These are phyloP conservation scores for Colletotrichum acutatum DNA, from an alignment of 2,329 filamentous ascomycete genomes.

Conservation along the genomic window DNA sequence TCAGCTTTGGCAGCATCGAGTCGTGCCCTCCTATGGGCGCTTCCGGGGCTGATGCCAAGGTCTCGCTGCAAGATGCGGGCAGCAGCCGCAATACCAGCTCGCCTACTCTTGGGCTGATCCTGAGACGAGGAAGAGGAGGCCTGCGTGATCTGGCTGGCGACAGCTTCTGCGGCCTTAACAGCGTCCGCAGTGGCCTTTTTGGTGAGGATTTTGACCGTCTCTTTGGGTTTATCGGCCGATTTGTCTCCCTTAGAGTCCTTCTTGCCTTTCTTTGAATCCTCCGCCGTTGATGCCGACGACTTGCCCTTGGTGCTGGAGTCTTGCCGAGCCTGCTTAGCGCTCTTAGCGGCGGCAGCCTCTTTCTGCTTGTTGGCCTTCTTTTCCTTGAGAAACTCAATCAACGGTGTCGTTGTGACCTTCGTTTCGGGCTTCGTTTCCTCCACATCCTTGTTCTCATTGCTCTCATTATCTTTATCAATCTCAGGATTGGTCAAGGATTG, in stretches of 20 bases:
- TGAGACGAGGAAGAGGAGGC: slow-evolving; percentile 42
- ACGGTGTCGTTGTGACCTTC: slow-evolving; percentile 83
- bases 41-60: slow-evolving; percentile 71
- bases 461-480: slow-evolving; percentile 59
- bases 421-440: slow-evolving; percentile 62
- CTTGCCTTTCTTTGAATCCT: slow-evolving; percentile 67
- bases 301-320: slow-evolving; percentile 65
- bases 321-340: slow-evolving; percentile 65
- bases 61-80: slow-evolving; percentile 75
- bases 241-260: slow-evolving; percentile 67
- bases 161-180: slow-evolving; percentile 57
- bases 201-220: slow-evolving; percentile 72
- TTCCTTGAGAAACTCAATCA: slow-evolving; percentile 90
- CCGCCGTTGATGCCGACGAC: slow-evolving; percentile 43
- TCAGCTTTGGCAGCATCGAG: slow-evolving; percentile 69
- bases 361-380: slow-evolving; percentile 84
- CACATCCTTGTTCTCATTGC: slow-evolving; percentile 54
- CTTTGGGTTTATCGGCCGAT: slow-evolving; percentile 61
- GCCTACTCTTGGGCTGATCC: slow-evolving; percentile 63
- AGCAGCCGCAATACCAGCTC: slow-evolving; percentile 71
- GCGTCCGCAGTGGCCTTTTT: slow-evolving; percentile 66
- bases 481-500: slow-evolving; percentile 82
- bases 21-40: slow-evolving; percentile 69
- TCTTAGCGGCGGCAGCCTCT: slow-evolving; percentile 64
- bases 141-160: slow-evolving; percentile 52